Percentiles rank a stretch among this genome's conserved stretches.
Evolutionary conservation across 371 early-diverging fungal species (phyloP).

Genomic region (Apophysomyces trapeziformis): DNA sequence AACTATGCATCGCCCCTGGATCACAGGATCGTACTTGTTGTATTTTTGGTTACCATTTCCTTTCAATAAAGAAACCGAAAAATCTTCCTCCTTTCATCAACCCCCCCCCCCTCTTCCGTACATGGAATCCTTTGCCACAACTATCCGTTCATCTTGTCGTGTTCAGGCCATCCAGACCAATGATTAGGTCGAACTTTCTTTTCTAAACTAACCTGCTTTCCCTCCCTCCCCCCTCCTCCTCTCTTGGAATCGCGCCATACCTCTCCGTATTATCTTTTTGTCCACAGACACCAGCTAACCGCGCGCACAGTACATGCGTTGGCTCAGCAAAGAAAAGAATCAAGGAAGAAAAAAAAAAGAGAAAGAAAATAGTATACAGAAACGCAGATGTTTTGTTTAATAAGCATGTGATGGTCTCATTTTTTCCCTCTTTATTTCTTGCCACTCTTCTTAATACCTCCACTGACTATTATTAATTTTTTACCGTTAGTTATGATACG

Average conservation of each 20-base stretch:
- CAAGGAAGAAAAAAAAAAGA: slow-evolving; percentile 1
- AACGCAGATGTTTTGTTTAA: background rate
- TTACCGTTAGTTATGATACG: background rate
- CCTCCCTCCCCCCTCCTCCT: background rate
- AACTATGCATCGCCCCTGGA: background rate
- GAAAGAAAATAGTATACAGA: slow-evolving; percentile 2
- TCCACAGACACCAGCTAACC: background rate
- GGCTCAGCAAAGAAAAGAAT: background rate
- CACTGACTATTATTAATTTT: slow-evolving; percentile 46
- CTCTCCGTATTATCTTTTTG: background rate
- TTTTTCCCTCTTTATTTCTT: slow-evolving; percentile 61
- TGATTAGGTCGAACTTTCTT: background rate
- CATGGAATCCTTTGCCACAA: no score
- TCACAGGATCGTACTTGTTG: slow-evolving; percentile 4
- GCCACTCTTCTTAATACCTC: slow-evolving; percentile 83
- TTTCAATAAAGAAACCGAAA: no score
- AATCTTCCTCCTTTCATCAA: background rate
- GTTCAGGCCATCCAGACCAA: slow-evolving; percentile 9
- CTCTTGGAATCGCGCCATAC: background rate
- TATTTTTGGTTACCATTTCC: background rate
- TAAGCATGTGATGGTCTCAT: background rate
- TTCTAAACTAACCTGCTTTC: background rate
- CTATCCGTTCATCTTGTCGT: background rate
- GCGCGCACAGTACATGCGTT: background rate
- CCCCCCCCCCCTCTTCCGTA: background rate